Conservation (phyloP, 768 basidiomycete species). For the Tulasnella calospora region DNA sequence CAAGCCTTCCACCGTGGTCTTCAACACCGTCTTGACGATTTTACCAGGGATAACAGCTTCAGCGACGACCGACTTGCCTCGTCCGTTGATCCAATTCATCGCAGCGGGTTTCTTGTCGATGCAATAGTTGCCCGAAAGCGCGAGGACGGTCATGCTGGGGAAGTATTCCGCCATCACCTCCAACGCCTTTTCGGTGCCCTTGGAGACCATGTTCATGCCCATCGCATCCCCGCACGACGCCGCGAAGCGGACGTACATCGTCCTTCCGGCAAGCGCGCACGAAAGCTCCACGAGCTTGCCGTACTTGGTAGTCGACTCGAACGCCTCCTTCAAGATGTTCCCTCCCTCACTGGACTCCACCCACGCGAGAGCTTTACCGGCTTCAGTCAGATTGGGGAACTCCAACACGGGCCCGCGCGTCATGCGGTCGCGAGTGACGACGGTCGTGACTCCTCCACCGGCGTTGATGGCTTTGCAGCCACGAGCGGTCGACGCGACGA, state of each 20-base stretch:
- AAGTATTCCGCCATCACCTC: slow-evolving; percentile 71
- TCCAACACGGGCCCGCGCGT: slow-evolving; percentile 98
- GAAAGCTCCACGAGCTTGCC: slow-evolving; percentile 80
- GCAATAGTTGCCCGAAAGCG: slow-evolving; percentile 96
- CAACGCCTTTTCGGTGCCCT: slow-evolving; percentile 93
- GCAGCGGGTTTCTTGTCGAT: slow-evolving; percentile 99
- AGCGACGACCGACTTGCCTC: slow-evolving; percentile 95
- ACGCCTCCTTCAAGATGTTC: slow-evolving; percentile 67
- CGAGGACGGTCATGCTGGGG: slow-evolving; percentile 86
- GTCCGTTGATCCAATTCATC: slow-evolving; percentile 99
- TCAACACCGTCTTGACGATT: slow-evolving; percentile 81
- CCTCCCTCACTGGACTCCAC: slow-evolving; percentile 78
- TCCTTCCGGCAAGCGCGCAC: slow-evolving; percentile 87
- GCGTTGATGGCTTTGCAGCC: slow-evolving; percentile 98
- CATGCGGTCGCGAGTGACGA: slow-evolving; percentile 92
- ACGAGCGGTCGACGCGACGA: slow-evolving; percentile 94
- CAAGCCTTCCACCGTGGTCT: slow-evolving; percentile 89
- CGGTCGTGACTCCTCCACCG: slow-evolving; percentile 91
- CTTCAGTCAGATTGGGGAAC: slow-evolving; percentile 74
- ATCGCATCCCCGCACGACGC: slow-evolving; percentile 96
- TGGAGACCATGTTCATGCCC: slow-evolving; percentile 99
- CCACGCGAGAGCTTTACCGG: slow-evolving; percentile 83
- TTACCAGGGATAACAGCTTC: slow-evolving; percentile 90
- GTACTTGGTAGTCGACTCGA: slow-evolving; percentile 92
- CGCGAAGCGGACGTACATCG: slow-evolving; percentile 87